Evolutionary conservation across 176 grass and related monocot species (phyloP).

Genomic region (Puccinellia tenuiflora): DNA sequence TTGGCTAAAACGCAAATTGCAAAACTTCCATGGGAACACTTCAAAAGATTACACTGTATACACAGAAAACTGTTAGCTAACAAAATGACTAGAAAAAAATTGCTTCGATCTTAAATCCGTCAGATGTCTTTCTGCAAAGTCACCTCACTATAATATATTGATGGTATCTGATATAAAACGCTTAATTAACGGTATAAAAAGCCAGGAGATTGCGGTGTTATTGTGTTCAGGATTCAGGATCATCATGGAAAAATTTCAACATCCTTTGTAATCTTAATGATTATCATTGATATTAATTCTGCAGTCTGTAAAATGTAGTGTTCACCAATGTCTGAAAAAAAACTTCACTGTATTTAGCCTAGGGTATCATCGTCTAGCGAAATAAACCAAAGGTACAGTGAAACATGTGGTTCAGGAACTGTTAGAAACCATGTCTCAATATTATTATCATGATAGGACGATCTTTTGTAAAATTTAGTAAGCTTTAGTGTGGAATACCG

Average conservation of each 20-base stretch:
- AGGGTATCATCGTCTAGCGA: background rate
- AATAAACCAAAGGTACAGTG: slow-evolving; percentile 1
- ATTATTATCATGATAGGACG: background rate
- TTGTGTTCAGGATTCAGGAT: background rate
- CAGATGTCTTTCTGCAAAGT: background rate
- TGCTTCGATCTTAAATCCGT: background rate
- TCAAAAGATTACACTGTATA: background rate
- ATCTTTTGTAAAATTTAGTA: background rate
- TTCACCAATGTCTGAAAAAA: background rate
- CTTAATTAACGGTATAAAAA: background rate
- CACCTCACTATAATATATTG: background rate
- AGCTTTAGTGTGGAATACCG: background rate
- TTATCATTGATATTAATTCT: background rate
- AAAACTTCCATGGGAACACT: background rate
- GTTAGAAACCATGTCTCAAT: background rate
- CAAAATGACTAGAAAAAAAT: background rate
- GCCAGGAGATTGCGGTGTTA: background rate
- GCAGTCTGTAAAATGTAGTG: background rate
- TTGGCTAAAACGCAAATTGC: background rate
- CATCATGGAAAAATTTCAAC: background rate
- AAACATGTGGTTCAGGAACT: background rate
- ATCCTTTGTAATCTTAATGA: background rate
- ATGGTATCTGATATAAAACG: background rate
- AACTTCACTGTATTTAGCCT: background rate
- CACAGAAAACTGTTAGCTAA: slow-evolving; percentile 5